Conservation (phyloP, 2,329 filamentous ascomycete species). For the Sarocladium brachiariae region DNA sequence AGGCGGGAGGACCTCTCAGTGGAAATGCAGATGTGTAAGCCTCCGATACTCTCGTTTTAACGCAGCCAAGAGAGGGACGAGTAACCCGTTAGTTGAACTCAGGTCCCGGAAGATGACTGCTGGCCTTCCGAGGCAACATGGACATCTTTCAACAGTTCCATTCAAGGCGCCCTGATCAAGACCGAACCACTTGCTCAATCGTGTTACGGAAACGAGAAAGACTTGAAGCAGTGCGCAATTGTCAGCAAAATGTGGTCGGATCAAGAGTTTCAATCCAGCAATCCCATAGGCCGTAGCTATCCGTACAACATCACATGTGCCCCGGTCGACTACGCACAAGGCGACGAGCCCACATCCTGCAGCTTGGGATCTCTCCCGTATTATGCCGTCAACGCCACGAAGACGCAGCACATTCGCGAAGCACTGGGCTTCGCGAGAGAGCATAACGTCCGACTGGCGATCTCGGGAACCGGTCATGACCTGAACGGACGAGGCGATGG, state of each 20-base stretch:
- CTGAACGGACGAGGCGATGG: slow-evolving; percentile 27
- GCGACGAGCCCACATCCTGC: slow-evolving; percentile 14
- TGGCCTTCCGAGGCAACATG: slow-evolving; percentile 17
- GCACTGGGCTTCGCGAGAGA: slow-evolving; percentile 35
- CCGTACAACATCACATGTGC: slow-evolving; percentile 23
- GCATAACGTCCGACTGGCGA: slow-evolving; percentile 31
- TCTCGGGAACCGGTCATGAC: slow-evolving; percentile 38
- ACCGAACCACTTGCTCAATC: slow-evolving; percentile 19
- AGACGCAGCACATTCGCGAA: slow-evolving; percentile 12
- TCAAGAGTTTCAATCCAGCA: slow-evolving; percentile 19
- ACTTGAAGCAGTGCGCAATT: slow-evolving; percentile 15
- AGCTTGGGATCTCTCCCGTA: slow-evolving; percentile 16
- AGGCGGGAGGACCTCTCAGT: no score
- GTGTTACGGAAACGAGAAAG: slow-evolving; percentile 19
- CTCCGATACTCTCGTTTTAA: background rate
- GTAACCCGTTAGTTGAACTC: no score
- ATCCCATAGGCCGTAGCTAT: slow-evolving; percentile 19
- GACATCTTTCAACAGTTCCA: slow-evolving; percentile 13
- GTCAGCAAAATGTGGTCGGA: slow-evolving; percentile 19
- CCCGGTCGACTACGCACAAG: slow-evolving; percentile 17
- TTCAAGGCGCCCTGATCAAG: slow-evolving; percentile 17
- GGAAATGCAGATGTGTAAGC: slow-evolving; percentile 10
- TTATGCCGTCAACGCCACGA: slow-evolving; percentile 20
- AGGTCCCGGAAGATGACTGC: slow-evolving; percentile 17
- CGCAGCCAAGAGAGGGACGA: no score